These are phyloP conservation scores for Nadsonia starkeyi-henricii DNA, from an alignment of 1,139 yeast species.

Conservation along the genomic window DNA sequence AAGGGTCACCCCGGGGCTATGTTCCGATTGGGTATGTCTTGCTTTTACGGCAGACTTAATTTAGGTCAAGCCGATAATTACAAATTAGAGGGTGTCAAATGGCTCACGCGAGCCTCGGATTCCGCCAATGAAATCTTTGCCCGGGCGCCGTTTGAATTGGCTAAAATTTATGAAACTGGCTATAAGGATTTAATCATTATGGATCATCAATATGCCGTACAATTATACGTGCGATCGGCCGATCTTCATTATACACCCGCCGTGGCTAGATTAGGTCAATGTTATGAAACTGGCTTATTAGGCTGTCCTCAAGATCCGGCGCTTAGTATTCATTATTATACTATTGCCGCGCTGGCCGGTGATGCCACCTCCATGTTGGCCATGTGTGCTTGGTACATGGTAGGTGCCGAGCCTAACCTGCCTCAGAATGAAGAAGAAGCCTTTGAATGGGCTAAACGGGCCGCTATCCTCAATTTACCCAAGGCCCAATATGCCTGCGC, in stretches of 20 bases:
- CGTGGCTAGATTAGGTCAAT: conserved; percentile 64
- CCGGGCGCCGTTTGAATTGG: conserved; percentile 89
- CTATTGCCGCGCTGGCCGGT: conserved; percentile 80
- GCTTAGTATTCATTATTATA: conserved; percentile 81
- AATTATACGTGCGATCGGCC: conserved; percentile 78
- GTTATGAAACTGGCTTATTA: conserved; percentile 70
- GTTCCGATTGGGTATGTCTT: conserved; percentile 80
- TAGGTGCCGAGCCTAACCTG: conserved; percentile 75
- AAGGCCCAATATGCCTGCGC: conserved; percentile 85
- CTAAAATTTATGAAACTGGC: conserved; percentile 71
- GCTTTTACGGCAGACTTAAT: conserved; percentile 78
- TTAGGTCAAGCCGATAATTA: conserved; percentile 50
- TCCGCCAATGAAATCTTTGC: conserved; percentile 74
- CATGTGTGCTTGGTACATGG: conserved; percentile 91
- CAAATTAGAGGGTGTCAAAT: conserved; percentile 78
- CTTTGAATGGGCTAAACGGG: conserved; percentile 84
- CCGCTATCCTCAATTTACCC: conserved; percentile 59
- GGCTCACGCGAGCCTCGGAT: conserved; percentile 81
- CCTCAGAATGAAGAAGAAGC: conserved; percentile 76
- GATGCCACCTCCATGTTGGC: conserved; percentile 86
- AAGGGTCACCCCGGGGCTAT: conserved; percentile 91
- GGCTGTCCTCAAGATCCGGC: conserved; percentile 72
- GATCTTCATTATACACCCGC: conserved; percentile 76
- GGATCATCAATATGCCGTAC: conserved; percentile 74
- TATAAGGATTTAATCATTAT: conserved; percentile 76